phyloP scores from a whole-genome alignment of 2,329 filamentous ascomycete genomes.

The Dryadomyces quercivorus region DNA sequence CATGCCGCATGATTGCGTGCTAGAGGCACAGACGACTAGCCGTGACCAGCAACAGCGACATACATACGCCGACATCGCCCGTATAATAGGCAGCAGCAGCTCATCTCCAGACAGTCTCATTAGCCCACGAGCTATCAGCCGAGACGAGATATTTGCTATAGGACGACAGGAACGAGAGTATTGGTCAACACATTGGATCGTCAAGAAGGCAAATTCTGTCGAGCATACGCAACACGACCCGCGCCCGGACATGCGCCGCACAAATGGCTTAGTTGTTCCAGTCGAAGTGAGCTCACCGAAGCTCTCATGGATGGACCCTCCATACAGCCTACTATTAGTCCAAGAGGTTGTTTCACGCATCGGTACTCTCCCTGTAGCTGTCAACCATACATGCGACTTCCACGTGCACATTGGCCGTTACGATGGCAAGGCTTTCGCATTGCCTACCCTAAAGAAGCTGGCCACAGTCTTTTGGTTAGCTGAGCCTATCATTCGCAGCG shows the following conservation, averaged over 20 bases:
- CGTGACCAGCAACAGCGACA: slow-evolving; percentile 8
- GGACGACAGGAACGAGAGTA: slow-evolving; percentile 18
- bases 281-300: slow-evolving; percentile 26
- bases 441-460: slow-evolving; percentile 22
- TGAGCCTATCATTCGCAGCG: slow-evolving; percentile 22
- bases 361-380: slow-evolving; percentile 13
- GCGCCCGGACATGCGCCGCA: slow-evolving; percentile 3
- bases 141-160: slow-evolving; percentile 14
- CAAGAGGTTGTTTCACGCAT: slow-evolving; percentile 15
- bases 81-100: slow-evolving; percentile 12
- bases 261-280: slow-evolving; percentile 20
- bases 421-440: slow-evolving; percentile 19
- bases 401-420: slow-evolving; percentile 26
- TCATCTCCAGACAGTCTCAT: neutral
- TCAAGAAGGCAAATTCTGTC: slow-evolving; percentile 29
- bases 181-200: slow-evolving; percentile 25
- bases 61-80: slow-evolving; percentile 15
- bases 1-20: slow-evolving; percentile 7
- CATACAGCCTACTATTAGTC: slow-evolving; percentile 11
- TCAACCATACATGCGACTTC: slow-evolving; percentile 26
- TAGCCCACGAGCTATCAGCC: slow-evolving; percentile 15
- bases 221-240: slow-evolving; percentile 17
- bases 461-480: slow-evolving; percentile 24
- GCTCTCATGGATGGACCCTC: slow-evolving; percentile 16
- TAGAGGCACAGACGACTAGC: neutral